These are phyloP conservation scores for Aspergillus bombycis DNA, from an alignment of 2,329 filamentous ascomycete species.

Conservation along the genomic window DNA sequence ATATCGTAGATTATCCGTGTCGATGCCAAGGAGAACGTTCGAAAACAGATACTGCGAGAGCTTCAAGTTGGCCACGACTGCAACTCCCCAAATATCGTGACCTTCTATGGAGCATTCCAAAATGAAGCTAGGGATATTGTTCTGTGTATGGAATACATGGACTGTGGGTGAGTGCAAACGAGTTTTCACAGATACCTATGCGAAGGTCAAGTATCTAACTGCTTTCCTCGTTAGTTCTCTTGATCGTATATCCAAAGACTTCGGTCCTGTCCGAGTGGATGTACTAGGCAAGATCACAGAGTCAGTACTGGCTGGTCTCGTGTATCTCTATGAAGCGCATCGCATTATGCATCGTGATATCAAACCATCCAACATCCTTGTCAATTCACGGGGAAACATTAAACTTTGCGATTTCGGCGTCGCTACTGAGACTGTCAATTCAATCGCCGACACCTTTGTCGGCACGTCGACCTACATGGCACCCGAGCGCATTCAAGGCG, in stretches of 20 bases:
- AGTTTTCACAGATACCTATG: not conserved
- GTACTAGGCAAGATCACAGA: constrained; percentile 97
- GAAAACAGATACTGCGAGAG: constrained; percentile 95
- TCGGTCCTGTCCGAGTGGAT: constrained; percentile 92
- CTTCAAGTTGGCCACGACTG: constrained; percentile 98
- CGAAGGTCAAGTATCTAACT: constrained; percentile 16
- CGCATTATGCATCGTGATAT: constrained; percentile 99
- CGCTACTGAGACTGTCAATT: constrained; percentile 97
- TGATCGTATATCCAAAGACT: constrained; percentile 90
- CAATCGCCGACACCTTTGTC: constrained; percentile 96
- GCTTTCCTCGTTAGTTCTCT: constrained; percentile 66
- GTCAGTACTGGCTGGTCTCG: constrained; percentile 87
- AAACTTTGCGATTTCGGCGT: constrained; percentile 99
- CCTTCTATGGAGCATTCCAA: constrained; percentile 95
- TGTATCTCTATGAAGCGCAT: constrained; percentile 92
- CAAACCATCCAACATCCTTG: constrained; percentile 95
- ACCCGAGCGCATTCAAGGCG: constrained; percentile 94
- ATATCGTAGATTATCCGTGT: constrained; percentile 83
- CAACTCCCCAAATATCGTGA: constrained; percentile 95
- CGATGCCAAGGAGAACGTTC: constrained; percentile 94
- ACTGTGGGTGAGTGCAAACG: constrained; percentile 78
- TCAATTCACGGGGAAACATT: constrained; percentile 92
- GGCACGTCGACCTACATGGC: constrained; percentile 99
- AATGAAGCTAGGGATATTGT: constrained; percentile 97
- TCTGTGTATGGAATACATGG: constrained; percentile 99